phyloP scores from a whole-genome alignment of 106 monocot genomes.

The Ottelia alismoides region DNA sequence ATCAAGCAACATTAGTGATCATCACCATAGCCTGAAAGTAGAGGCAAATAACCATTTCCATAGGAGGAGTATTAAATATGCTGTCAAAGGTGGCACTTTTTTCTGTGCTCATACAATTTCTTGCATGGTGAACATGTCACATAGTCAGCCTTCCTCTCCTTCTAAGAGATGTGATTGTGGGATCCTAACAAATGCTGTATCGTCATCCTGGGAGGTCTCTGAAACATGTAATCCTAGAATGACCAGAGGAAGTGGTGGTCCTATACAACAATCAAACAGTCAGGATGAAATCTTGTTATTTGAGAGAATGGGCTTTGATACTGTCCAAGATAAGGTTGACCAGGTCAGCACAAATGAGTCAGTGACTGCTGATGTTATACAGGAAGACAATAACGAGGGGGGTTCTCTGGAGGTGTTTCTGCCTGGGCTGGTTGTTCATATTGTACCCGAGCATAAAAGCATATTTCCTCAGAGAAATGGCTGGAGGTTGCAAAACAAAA shows the following conservation, averaged over 20 bases:
- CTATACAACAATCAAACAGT: slow-evolving; percentile 9
- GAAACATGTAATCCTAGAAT: slow-evolving; percentile 1
- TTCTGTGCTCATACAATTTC: slow-evolving; percentile 47
- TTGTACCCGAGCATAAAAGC: slow-evolving; percentile 42
- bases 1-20: too few species aligned
- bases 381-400: slow-evolving; percentile 3
- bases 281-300: slow-evolving; percentile 8
- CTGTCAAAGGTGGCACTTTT: slow-evolving; percentile 58
- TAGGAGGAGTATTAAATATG: slow-evolving; percentile 29
- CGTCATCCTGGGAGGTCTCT: slow-evolving; percentile 1
- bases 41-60: slow-evolving; percentile 20
- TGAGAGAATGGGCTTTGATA: slow-evolving; percentile 2
- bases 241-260: slow-evolving; percentile 9
- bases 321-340: too few species aligned
- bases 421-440: slow-evolving; percentile 68
- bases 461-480: slow-evolving; percentile 50
- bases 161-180: slow-evolving; percentile 1
- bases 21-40: neutral
- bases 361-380: slow-evolving; percentile 5
- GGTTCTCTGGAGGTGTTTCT: slow-evolving; percentile 60
- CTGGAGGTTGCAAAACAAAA: slow-evolving; percentile 28
- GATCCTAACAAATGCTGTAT: neutral
- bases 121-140: slow-evolving; percentile 35
- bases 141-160: slow-evolving; percentile 10
- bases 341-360: slow-evolving; percentile 6